These are phyloP conservation scores for Coniferiporia weirii DNA, from an alignment of 1,284 basidiomycete species.

Conservation along the genomic window DNA sequence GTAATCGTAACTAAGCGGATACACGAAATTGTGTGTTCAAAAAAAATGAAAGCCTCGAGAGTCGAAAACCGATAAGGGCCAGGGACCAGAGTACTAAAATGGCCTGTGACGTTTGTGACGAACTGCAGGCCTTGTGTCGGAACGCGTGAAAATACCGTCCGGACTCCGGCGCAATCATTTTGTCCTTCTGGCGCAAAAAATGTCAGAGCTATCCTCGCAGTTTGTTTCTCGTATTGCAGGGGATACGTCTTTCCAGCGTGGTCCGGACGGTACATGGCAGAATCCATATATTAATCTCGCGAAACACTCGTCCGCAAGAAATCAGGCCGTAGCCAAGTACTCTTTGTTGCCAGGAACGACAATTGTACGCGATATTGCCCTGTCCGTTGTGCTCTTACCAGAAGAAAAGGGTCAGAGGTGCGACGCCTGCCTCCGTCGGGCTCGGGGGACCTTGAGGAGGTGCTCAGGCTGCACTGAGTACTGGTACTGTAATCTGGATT, in stretches of 20 bases:
- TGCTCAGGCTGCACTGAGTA: constrained; percentile 63
- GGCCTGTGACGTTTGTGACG: too few species aligned
- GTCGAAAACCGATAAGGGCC: too few species aligned
- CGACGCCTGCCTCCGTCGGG: constrained; percentile 48
- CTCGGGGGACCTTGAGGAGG: constrained; percentile 33
- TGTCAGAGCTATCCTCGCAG: background rate
- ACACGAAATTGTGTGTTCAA: too few species aligned
- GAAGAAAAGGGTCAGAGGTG: constrained; percentile 57
- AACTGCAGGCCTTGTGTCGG: too few species aligned
- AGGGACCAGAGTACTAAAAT: too few species aligned
- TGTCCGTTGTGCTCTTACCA: constrained; percentile 46
- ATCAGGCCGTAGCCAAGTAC: constrained; percentile 40
- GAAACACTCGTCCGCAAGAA: constrained; percentile 43
- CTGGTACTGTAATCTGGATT: constrained; percentile 63
- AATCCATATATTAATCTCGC: constrained; percentile 29
- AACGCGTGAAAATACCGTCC: too few species aligned
- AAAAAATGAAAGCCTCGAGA: too few species aligned
- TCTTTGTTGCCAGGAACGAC: constrained; percentile 37
- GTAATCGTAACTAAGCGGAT: too few species aligned
- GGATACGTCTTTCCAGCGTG: background rate
- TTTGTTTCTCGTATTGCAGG: background rate
- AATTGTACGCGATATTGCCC: constrained; percentile 40
- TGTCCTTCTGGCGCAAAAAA: background rate
- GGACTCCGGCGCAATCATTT: too few species aligned
- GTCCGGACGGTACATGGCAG: background rate